Base-by-base conservation (phyloP, 768 basidiomycete genomes). In the Termitomyces sp. region DNA sequence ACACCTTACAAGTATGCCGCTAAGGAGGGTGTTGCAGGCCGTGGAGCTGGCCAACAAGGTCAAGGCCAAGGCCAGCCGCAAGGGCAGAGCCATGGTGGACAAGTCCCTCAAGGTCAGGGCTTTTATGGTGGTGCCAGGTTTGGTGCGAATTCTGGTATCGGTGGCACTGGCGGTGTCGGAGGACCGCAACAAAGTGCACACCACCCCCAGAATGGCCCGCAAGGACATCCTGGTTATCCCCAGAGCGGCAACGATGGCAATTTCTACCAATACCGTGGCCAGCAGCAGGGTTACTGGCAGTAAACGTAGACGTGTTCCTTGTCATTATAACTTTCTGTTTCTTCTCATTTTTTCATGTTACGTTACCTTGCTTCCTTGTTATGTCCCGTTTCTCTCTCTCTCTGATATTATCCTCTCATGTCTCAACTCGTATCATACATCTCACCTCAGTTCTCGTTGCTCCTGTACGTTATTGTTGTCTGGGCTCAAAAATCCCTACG, bases 191-290 rank as follows among this genome's bases (percentile, higher is more conserved):
- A 79, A 66, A 72, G 65, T 57, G 74, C 68, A 0, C 79, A 77
- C 43, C 79, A 80, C 64, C 76, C 78, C 60, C 79, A 77, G 62
- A 74, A 71, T 51, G 78, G 76, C 8, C 80, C 86, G 25, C 85
- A 86, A 69, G 83, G 74, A 2, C 84, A 86, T 68, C 77, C 85
- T 17, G 84, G 81, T 15, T 87, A 88, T 70, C 83, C 84, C 20
- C 88, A 88, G 67, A 84, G 83, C 47, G 83, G 78, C 53, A 86
- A 80, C 54, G 88, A 90, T 50, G 85, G 77, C 14, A 81, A 76
- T 66, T 92, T 89, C 70, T 91, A 92, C 70, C 83, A 84, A 64
- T 90, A 90, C 70, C 88, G 87, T 71, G 79, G 86, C 70, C 86
- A 83, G 69, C 84, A 83, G 68, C 83, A 81, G 69, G 78, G 77